Conservation (phyloP, 305 asterid genomes). For the Lippia alba region DNA sequence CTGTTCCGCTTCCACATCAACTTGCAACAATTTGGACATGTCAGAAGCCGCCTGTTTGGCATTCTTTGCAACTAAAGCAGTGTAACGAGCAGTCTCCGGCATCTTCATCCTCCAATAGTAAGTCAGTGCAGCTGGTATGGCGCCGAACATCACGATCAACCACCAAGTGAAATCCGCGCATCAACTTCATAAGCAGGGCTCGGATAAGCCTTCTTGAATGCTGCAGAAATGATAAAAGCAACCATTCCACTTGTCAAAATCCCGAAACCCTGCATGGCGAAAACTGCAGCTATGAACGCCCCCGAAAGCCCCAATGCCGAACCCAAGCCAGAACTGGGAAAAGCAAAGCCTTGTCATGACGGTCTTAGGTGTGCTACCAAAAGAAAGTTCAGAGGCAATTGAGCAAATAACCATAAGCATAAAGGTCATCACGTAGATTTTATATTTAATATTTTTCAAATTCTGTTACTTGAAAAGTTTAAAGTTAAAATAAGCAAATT, state of each 20-base stretch:
- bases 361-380: slow-evolving; percentile 39
- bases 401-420: slow-evolving; percentile 49
- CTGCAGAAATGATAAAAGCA: slow-evolving; percentile 38
- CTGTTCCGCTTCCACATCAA: slow-evolving; percentile 38
- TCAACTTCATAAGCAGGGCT: slow-evolving; percentile 31
- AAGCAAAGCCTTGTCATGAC: slow-evolving; percentile 54
- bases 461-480: no score
- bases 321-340: slow-evolving; percentile 52
- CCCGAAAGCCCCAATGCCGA: slow-evolving; percentile 57
- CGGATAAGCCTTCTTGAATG: slow-evolving; percentile 36
- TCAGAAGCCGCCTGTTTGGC: slow-evolving; percentile 46
- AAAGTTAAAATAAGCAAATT: no score
- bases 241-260: slow-evolving; percentile 51
- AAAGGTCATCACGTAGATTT: slow-evolving; percentile 49
- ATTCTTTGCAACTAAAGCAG: slow-evolving; percentile 47
- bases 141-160: slow-evolving; percentile 46
- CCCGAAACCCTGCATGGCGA: slow-evolving; percentile 59
- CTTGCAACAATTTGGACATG: slow-evolving; percentile 49
- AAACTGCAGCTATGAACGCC: slow-evolving; percentile 52
- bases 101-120: slow-evolving; percentile 56
- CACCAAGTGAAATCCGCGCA: slow-evolving; percentile 46
- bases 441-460: no score
- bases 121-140: slow-evolving; percentile 43
- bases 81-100: slow-evolving; percentile 56
- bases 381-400: slow-evolving; percentile 46